These are phyloP conservation scores for Naganishia friedmannii DNA, from an alignment of 768 basidiomycete species.

Conservation along the genomic window DNA sequence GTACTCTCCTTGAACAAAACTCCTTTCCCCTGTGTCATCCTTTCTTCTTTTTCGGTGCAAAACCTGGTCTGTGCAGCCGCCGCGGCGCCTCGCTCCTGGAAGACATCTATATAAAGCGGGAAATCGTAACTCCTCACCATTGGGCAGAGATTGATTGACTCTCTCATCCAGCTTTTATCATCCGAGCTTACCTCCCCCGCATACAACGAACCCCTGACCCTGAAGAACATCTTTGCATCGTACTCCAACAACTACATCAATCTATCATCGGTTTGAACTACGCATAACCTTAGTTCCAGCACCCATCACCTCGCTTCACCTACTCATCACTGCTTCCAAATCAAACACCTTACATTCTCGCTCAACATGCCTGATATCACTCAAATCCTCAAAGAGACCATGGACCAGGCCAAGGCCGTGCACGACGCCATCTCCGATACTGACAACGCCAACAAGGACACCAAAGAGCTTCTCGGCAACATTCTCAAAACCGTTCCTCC, in stretches of 20 bases:
- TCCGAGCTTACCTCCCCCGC: background rate
- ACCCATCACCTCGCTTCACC: too few relatives aligned
- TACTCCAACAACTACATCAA: background rate
- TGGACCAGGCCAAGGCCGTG: conserved; percentile 19
- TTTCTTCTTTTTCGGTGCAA: background rate
- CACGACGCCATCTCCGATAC: conserved; percentile 17
- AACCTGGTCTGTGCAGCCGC: background rate
- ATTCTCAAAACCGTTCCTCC: conserved; percentile 17
- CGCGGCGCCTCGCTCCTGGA: background rate
- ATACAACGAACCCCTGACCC: background rate
- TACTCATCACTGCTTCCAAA: background rate
- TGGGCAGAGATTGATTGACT: background rate
- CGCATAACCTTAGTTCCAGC: too few relatives aligned
- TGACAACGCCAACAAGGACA: conserved; percentile 18
- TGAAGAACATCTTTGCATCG: background rate
- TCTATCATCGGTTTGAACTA: background rate
- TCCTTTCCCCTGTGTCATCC: conserved; percentile 13
- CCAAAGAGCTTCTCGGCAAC: conserved; percentile 21
- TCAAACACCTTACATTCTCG: background rate
- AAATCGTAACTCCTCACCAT: background rate
- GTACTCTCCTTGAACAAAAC: background rate
- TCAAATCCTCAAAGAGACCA: conserved; percentile 27
- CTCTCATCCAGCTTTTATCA: background rate
- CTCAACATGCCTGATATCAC: conserved; percentile 27
- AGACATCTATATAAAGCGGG: background rate